Base-by-base conservation (phyloP, 129 eudicot species). In the Pseudognaphalium luteoalbum region DNA sequence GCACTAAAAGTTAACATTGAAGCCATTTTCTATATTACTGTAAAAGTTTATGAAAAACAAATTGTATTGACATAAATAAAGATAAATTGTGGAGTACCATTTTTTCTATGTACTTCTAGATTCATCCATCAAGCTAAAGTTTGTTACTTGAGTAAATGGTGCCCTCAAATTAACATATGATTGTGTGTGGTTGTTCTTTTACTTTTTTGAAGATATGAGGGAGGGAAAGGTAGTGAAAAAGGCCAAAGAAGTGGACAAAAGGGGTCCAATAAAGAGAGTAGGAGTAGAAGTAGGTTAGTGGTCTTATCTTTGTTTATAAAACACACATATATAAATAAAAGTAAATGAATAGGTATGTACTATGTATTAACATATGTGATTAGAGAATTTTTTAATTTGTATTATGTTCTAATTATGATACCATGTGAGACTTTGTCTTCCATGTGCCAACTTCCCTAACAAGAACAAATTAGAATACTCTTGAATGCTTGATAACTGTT, bases 261-360 rank as follows among this genome's bases (percentile, higher is more conserved):
- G 54, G 76, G 76, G 35, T 20, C 76, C 76, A 72, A 29, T 19
- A 56, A 72, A 56, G 66, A 34, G 76, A 57, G 34, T 72, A 56
- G 76, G 32, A 71, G 65, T 59, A 71, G 39, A 71, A 71, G 65
- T 54, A 71, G 67, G 76, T 72, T 34, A 6, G 51, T 34, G 17
- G 57, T 29, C 34, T 28, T 35, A 14, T 62, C 4, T 68, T 50
- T 51, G 50, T 54, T 59, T 21, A 47, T 12, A 47, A 47, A 4
- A 47, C 4, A 25, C 1, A 70, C 39, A 28, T 15, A 34, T 65
- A 30, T 33, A 7, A 14, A 65, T 41, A 41, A 41, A 9, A 2
- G 28, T 41, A 9, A 39, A 39, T 25, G 12, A 39, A 39, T 25
- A 1, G 2, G 2, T 41, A 10, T 41, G 2, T 41, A 41, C 47